A percentile compares a stretch with the other conserved stretches of the same genome.
Conservation (phyloP, 176 grass and related monocot genomes). For the Zea luxurians region DNA sequence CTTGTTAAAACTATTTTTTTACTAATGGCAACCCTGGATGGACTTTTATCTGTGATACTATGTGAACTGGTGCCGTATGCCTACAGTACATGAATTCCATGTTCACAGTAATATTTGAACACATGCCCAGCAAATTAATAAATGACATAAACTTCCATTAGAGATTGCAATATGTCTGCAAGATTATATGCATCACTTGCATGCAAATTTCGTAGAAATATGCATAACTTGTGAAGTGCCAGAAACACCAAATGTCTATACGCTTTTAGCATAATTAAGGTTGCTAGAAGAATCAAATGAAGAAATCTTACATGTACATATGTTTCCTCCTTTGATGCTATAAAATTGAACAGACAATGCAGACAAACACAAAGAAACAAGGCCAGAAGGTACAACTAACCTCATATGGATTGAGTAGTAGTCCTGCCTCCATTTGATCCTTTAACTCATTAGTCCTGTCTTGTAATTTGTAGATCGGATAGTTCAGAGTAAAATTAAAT, state of each 20-base stretch:
- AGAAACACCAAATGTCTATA: background rate
- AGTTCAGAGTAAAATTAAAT: slow-evolving; percentile 96
- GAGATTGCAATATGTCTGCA: slow-evolving; percentile 4
- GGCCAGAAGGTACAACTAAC: slow-evolving; percentile 41
- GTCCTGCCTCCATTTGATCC: slow-evolving; percentile 84
- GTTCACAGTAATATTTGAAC: background rate
- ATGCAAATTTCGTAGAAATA: background rate
- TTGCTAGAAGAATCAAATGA: background rate
- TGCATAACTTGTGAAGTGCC: background rate
- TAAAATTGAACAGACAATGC: background rate
- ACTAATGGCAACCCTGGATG: background rate
- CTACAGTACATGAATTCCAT: background rate
- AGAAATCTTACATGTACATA: background rate
- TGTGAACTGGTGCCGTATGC: background rate
- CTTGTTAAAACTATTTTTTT: background rate
- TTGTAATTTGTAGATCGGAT: slow-evolving; percentile 90
- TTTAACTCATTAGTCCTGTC: slow-evolving; percentile 69
- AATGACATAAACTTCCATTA: background rate
- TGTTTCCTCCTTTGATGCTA: background rate
- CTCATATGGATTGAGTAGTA: slow-evolving; percentile 80
- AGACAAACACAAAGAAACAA: slow-evolving; percentile 2
- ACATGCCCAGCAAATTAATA: slow-evolving; percentile 7
- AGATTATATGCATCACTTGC: background rate
- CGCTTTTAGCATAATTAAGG: slow-evolving; percentile 4
- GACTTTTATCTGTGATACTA: background rate